Percentiles rank a stretch among this genome's conserved stretches.
These are phyloP conservation scores for Babesia bovis DNA, from an alignment of 169 alveolate species.

Conservation along the genomic window DNA sequence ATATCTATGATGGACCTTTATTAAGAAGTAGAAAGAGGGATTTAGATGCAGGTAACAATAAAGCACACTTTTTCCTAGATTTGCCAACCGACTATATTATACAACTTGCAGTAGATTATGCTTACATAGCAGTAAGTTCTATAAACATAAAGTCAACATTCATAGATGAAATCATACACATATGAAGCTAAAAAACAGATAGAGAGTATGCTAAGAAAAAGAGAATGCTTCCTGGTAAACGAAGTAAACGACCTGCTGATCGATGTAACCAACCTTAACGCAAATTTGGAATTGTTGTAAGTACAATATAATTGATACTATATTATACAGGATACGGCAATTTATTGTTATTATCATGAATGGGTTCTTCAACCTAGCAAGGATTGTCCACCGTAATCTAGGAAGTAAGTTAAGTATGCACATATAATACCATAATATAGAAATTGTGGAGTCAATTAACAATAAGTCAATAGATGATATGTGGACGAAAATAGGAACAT, in stretches of 20 bases:
- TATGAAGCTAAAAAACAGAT: constrained; percentile 4
- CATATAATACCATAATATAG: not conserved
- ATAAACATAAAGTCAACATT: not conserved
- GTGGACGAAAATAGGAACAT: not conserved
- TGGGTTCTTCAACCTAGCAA: constrained; percentile 41
- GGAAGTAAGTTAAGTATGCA: not conserved
- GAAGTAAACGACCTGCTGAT: constrained; percentile 25
- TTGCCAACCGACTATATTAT: not conserved
- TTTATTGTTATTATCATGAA: constrained; percentile 23
- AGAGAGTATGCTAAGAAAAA: not conserved
- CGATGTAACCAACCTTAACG: constrained; percentile 14
- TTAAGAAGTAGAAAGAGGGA: not conserved
- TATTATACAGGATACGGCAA: constrained; percentile 18
- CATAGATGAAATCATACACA: constrained; percentile 34
- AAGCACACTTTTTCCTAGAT: not conserved
- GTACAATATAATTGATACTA: not conserved
- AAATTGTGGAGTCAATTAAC: not conserved
- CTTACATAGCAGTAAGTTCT: not conserved
- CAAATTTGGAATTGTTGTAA: constrained; percentile 2
- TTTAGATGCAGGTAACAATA: not conserved
- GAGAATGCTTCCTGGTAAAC: constrained; percentile 62
- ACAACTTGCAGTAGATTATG: no score
- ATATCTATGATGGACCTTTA: not conserved
- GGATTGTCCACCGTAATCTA: not conserved
- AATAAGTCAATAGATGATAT: not conserved